Conservation (phyloP, 805 yeast species). For the Candida ficus region DNA sequence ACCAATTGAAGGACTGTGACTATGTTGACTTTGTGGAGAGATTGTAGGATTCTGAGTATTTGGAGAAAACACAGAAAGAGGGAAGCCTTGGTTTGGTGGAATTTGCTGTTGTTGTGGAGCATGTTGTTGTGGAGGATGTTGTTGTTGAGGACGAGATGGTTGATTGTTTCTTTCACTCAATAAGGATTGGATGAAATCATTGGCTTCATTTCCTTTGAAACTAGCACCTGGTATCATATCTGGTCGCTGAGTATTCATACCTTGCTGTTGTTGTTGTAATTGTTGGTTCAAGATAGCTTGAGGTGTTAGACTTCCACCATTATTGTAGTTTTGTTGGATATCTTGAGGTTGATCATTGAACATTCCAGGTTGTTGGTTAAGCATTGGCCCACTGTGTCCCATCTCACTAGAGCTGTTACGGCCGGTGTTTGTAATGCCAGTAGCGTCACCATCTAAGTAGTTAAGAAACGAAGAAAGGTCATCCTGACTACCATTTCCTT, state of each 20-base stretch:
- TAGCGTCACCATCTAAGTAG: constrained; percentile 35
- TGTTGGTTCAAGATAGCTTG: constrained; percentile 17
- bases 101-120: constrained; percentile 11
- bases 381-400: not conserved
- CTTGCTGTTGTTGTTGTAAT: constrained; percentile 11
- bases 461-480: constrained; percentile 44
- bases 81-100: constrained; percentile 18
- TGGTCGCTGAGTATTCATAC: constrained; percentile 23
- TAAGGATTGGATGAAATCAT: constrained; percentile 19
- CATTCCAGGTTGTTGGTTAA: constrained; percentile 1
- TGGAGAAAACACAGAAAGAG: constrained; percentile 26
- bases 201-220: constrained; percentile 15
- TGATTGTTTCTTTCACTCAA: constrained; percentile 28
- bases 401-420: constrained; percentile 1
- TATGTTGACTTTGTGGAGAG: constrained; percentile 18
- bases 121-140: constrained; percentile 8
- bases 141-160: constrained; percentile 12
- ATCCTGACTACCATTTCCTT: constrained; percentile 14
- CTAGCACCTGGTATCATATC: constrained; percentile 2
- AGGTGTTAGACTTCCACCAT: constrained; percentile 14
- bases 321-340: constrained; percentile 3
- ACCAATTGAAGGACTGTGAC: constrained; percentile 13
- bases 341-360: constrained; percentile 7
- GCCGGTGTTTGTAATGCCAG: constrained; percentile 1
- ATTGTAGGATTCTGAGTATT: constrained; percentile 15